phyloP scores from a whole-genome alignment of 345 rosid genomes.

The Angophora floribunda region DNA sequence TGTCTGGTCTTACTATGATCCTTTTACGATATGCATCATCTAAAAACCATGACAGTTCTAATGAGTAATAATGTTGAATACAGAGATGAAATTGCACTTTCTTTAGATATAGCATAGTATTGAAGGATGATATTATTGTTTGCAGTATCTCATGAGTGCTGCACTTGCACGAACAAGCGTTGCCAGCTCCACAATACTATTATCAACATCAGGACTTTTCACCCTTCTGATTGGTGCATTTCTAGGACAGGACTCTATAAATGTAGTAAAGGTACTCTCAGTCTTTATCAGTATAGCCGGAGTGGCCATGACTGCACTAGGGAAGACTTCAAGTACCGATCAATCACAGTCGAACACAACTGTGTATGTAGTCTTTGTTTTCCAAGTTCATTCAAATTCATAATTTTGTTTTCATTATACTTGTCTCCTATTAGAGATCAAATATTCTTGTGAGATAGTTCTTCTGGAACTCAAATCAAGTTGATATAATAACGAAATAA shows the following conservation, averaged over 20 bases:
- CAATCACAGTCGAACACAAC: constrained; percentile 4
- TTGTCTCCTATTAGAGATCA: not conserved
- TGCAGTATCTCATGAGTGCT: constrained; percentile 34
- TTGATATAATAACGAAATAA: not conserved
- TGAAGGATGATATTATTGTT: not conserved
- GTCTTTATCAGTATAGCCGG: constrained; percentile 37
- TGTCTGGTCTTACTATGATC: not conserved
- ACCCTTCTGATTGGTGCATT: constrained; percentile 33
- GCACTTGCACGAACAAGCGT: constrained; percentile 36
- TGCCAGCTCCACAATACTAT: constrained; percentile 22
- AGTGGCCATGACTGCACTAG: constrained; percentile 30
- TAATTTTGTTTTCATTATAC: not conserved
- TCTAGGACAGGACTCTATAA: constrained; percentile 27
- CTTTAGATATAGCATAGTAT: not conserved
- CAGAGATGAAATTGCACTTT: not conserved
- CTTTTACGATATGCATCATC: not conserved
- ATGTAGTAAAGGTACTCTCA: constrained; percentile 19
- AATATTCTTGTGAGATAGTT: not conserved
- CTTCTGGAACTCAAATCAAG: not conserved
- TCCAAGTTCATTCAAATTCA: not conserved
- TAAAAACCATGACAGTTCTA: too few relatives aligned
- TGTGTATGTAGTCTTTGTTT: not conserved
- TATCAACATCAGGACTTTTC: constrained; percentile 38
- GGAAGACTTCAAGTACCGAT: constrained; percentile 24
- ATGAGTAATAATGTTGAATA: not conserved